A percentile compares a stretch with the other conserved stretches of the same genome.
Evolutionary conservation across 1,284 basidiomycete species (phyloP).

Genomic region (Ceratobasidium sp.): DNA sequence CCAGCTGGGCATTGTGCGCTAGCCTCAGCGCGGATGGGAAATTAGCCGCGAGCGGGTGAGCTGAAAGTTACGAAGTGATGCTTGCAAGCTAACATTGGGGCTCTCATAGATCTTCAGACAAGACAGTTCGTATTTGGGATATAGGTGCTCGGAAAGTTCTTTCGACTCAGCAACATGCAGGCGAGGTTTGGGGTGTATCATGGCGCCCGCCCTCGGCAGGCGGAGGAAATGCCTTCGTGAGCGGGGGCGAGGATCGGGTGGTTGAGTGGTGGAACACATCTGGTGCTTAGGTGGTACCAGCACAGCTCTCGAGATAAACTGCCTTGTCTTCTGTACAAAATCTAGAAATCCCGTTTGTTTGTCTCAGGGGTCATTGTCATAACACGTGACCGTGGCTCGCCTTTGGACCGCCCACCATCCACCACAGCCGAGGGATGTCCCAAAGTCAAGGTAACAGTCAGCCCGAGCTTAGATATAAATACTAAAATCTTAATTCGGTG

Average conservation of each 20-base stretch:
- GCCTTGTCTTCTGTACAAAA: too few relatives aligned
- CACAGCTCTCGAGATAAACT: too few relatives aligned
- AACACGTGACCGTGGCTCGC: background rate
- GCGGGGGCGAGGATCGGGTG: conserved; percentile 80
- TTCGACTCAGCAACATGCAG: conserved; percentile 77
- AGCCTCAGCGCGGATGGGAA: conserved; percentile 83
- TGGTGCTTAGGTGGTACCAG: conserved; percentile 53
- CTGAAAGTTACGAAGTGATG: conserved; percentile 42
- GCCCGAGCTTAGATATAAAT: too few relatives aligned
- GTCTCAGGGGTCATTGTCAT: too few relatives aligned
- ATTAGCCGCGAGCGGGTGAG: conserved; percentile 81
- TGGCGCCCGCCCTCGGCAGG: conserved; percentile 72
- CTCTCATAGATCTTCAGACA: conserved; percentile 76
- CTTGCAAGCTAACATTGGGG: background rate
- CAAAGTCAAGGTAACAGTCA: conserved; percentile 25
- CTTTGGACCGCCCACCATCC: background rate
- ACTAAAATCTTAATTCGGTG: too few relatives aligned
- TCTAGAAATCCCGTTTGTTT: too few relatives aligned
- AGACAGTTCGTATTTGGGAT: conserved; percentile 89
- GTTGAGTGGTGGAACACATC: conserved; percentile 82
- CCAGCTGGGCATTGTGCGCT: conserved; percentile 84
- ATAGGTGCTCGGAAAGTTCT: conserved; percentile 79
- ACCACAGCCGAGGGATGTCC: conserved; percentile 26
- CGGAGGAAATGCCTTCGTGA: conserved; percentile 75
- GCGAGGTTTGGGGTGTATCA: conserved; percentile 86